phyloP scores from a whole-genome alignment of 2,329 filamentous ascomycete genomes.

The Calonectria hongkongensis region DNA sequence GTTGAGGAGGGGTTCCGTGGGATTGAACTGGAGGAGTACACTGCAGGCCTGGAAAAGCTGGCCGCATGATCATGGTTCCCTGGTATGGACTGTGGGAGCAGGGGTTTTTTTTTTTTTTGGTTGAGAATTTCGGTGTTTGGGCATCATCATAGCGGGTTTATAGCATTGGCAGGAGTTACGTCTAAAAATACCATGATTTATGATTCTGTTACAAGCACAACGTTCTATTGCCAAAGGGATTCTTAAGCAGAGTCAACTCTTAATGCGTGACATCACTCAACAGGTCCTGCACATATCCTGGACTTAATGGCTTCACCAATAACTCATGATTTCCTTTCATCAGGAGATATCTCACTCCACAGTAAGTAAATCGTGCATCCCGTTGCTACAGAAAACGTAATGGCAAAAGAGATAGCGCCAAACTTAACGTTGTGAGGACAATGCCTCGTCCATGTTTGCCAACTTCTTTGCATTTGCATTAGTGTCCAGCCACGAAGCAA shows the following conservation, averaged over 20 bases:
- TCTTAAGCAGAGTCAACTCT: conserved; percentile 14
- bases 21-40: conserved; percentile 72
- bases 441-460: too few relatives aligned
- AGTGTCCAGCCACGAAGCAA: too few relatives aligned
- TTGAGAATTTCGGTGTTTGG: background rate
- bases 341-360: too few relatives aligned
- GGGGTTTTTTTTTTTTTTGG: background rate
- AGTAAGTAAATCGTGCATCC: too few relatives aligned
- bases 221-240: background rate
- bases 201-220: conserved; percentile 1
- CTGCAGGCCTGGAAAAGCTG: conserved; percentile 49
- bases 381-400: too few relatives aligned
- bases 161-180: conserved; percentile 48
- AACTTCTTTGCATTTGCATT: too few relatives aligned
- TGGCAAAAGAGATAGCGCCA: too few relatives aligned
- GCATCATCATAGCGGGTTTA: conserved; percentile 32
- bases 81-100: conserved; percentile 1
- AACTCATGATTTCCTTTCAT: background rate
- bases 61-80: conserved; percentile 38
- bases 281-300: background rate
- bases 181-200: conserved; percentile 33
- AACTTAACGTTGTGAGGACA: too few relatives aligned
- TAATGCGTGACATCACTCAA: conserved; percentile 28
- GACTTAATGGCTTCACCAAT: background rate
- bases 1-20: conserved; percentile 92